Conservation (phyloP, 345 rosid genomes). For the Turnera subulata region DNA sequence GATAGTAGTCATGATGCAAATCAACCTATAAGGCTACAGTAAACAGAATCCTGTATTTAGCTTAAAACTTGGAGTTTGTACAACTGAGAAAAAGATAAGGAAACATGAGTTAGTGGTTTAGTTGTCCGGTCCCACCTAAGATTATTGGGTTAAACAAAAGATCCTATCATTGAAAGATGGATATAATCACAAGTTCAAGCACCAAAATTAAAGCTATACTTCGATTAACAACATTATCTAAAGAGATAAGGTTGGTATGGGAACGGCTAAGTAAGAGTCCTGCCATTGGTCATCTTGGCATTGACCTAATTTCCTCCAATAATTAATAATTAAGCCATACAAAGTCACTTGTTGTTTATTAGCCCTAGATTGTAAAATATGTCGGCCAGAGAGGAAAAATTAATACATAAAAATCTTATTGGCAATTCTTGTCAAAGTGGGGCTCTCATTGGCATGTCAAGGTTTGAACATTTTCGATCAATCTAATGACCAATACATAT, state of each 20-base stretch:
- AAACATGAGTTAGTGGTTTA: not conserved
- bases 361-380: conserved; percentile 20
- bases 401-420: conserved; percentile 1
- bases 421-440: conserved; percentile 1
- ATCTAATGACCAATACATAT: not conserved
- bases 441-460: not conserved
- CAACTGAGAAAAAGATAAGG: not conserved
- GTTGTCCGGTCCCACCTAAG: conserved; percentile 7
- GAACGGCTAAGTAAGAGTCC: conserved; percentile 10
- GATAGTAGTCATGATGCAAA: too few relatives aligned
- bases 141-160: not conserved
- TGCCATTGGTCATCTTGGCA: conserved; percentile 16
- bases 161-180: not conserved
- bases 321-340: not conserved
- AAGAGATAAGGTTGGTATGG: conserved; percentile 25
- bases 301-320: conserved; percentile 24
- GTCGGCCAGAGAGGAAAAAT: conserved; percentile 21
- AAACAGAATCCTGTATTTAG: too few relatives aligned
- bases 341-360: not conserved
- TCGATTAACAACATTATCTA: conserved; percentile 7
- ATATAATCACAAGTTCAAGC: too few relatives aligned
- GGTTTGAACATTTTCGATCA: not conserved
- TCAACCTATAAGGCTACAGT: too few relatives aligned
- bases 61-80: too few relatives aligned
- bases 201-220: not conserved